Conservation (phyloP, 495 filamentous ascomycete species). For the Penicillium chermesinum region DNA sequence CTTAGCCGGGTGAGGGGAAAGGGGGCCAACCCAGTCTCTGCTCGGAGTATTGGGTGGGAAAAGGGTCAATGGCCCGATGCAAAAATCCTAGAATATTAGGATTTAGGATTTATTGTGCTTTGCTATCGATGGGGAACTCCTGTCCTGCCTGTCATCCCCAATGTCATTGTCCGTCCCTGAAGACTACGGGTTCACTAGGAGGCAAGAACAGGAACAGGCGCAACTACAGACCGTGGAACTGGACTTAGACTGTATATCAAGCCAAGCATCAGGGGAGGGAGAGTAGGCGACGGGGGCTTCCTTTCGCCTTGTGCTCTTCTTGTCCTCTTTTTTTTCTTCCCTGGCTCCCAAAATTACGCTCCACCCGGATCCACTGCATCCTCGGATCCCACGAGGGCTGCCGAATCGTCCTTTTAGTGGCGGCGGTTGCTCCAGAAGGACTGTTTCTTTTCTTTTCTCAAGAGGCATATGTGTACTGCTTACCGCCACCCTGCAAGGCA, state of each 20-base stretch:
- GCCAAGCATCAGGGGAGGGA: too few relatives aligned
- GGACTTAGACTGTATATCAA: too few relatives aligned
- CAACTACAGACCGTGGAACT: too few relatives aligned
- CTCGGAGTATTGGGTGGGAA: slow-evolving; percentile 22
- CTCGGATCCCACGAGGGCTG: slow-evolving; percentile 44
- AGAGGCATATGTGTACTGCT: too few relatives aligned
- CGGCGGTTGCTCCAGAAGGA: slow-evolving; percentile 16
- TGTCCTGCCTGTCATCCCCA: too few relatives aligned
- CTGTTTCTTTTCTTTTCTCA: slow-evolving; percentile 25
- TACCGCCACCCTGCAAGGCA: slow-evolving; percentile 48
- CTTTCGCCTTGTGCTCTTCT: not conserved
- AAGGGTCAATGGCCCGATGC: slow-evolving; percentile 20
- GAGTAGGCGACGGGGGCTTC: not conserved
- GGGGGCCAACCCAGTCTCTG: slow-evolving; percentile 17
- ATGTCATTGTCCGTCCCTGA: too few relatives aligned
- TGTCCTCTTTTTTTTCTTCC: not conserved
- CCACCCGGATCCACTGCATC: slow-evolving; percentile 37
- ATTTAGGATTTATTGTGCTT: too few relatives aligned
- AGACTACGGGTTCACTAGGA: too few relatives aligned
- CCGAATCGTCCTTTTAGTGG: slow-evolving; percentile 30
- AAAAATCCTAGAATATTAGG: not conserved
- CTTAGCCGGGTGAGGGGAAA: slow-evolving; percentile 22
- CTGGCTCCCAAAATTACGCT: slow-evolving; percentile 33
- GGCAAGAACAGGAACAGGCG: too few relatives aligned
- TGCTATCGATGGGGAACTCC: too few relatives aligned